Evolutionary conservation across 2,329 filamentous ascomycete species (phyloP), one percentile per base, ranked within the genome.

Genomic region (Aspergillus sp.): DNA sequence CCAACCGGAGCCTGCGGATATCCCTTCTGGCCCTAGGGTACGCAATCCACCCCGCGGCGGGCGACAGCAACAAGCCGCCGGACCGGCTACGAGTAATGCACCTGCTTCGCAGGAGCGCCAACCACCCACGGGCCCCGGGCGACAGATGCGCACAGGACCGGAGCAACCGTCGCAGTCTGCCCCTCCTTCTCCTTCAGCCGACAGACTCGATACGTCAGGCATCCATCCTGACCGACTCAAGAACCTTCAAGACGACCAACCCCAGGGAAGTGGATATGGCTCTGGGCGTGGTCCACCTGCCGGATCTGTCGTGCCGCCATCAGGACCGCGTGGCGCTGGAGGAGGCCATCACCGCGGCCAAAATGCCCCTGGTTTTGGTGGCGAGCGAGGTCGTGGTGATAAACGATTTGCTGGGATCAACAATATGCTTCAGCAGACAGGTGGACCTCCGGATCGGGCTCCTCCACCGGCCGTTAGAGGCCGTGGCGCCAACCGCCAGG

Each of bases 221-320:
- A 75, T 84, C 43, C 81, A 83, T 61, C 81, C 81, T 10, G 81
- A 81, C 60, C 75, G 81, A 34, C 65, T 82, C 43, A 76, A 74
- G 38, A 72, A 75, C 34, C 70, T 77, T 31, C 71, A 72, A 52
- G 63, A 67, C 45, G 69, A 69, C 54, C 58, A 62, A 17, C 46
- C 63, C 5, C 56, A 58, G 2, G 60, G 61, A 21, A 55, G 60
- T 32, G 36, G 42, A n/a, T 58, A 59, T 46, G 57, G 50, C 46
- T 55, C 41, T 47, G 53, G 48, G 46, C 63, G 57, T 49, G 55
- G 60, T 41, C 69, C 54, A 47, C 57, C 58, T 43, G 49, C 58
- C 32, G 61, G 66, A 19, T 32, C 64, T 20, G 58, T 68, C 52
- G 58, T 59, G 23, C 68, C 70, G 9, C 74, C 75, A 9, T 74